Base-by-base conservation (phyloP, 163 green algal species). In the Chloroidium sp. region DNA sequence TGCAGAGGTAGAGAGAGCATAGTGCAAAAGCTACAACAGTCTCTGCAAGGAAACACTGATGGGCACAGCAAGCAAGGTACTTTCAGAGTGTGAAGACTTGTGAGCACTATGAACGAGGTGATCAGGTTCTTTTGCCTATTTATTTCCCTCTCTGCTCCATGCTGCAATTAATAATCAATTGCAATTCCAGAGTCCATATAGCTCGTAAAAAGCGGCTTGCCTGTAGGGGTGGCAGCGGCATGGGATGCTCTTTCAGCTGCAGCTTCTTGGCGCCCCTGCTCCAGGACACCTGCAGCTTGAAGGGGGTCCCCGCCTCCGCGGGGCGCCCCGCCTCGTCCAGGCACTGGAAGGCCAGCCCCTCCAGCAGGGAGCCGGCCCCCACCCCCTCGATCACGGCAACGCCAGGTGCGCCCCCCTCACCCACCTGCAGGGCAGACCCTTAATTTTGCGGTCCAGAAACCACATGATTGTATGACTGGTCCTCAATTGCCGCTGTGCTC, bases 241-340 rank as follows among this genome's bases (percentile, higher is more conserved):
- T 60, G 1, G 84, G 61, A 59, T 82, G 69, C 8, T 87, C 84
- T 0, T 82, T 81, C 59, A 95, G 78, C 36, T 81, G 76, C 1
- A 86, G 75, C 68, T 88, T 90, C 80, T 92, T 92, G 82, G 12
- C 80, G 75, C 88, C 88, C 58, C 85, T 85, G 62, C 60, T 75
- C 90, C 89, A 95, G 0, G 90, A 94, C 75, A 90, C 82, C 59
- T 88, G 86, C 61, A 93, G 64, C 74, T 86, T 87, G 74, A 90
- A 90, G 10, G 80, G 2, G 61, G 88, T 78, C 2, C 83, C 78
- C 1, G 62, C 69, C 1, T 75, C 62, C 1, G 85, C 89, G 0
- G 84, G 88, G 3, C 78, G 68, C 57, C 79, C 67, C 1, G 61
- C 76, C n/a, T 79, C 77, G 64, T 86, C 82, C 12, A 74, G n/a